Conservation (phyloP, 225 moss, liverwort and hornwort species). For the Climacium dendroides region DNA sequence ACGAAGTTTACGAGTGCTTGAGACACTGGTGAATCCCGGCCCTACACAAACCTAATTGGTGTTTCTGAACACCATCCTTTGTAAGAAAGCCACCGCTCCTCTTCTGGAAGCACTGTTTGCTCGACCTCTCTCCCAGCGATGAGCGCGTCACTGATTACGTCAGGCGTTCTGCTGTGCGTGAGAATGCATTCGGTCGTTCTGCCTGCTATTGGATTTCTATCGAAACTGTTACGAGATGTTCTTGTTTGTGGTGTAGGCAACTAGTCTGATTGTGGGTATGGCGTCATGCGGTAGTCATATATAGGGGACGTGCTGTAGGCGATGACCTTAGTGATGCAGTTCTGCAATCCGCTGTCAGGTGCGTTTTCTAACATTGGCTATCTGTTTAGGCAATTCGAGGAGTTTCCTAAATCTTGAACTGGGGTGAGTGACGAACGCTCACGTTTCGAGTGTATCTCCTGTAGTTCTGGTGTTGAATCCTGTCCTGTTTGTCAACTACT, state of each 20-base stretch:
- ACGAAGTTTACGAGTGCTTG: background rate
- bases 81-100: background rate
- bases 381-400: accelerated
- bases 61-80: background rate
- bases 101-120: accelerated
- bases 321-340: too few species aligned
- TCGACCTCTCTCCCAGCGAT: too few species aligned
- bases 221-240: background rate
- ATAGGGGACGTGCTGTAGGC: too few species aligned
- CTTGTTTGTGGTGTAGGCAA: too few species aligned
- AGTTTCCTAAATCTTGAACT: background rate
- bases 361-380: accelerated
- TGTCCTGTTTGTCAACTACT: too few species aligned
- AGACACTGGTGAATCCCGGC: too few species aligned
- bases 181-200: too few species aligned
- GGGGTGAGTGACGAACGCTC: too few species aligned
- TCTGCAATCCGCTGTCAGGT: background rate
- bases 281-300: accelerated
- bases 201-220: too few species aligned
- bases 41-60: background rate
- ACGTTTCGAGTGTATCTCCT: accelerated
- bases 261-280: too few species aligned
- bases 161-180: background rate
- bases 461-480: accelerated
- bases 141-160: too few species aligned